These are phyloP conservation scores for Nicotiana paniculata DNA, from an alignment of 257 asterid genomes.

Conservation along the genomic window DNA sequence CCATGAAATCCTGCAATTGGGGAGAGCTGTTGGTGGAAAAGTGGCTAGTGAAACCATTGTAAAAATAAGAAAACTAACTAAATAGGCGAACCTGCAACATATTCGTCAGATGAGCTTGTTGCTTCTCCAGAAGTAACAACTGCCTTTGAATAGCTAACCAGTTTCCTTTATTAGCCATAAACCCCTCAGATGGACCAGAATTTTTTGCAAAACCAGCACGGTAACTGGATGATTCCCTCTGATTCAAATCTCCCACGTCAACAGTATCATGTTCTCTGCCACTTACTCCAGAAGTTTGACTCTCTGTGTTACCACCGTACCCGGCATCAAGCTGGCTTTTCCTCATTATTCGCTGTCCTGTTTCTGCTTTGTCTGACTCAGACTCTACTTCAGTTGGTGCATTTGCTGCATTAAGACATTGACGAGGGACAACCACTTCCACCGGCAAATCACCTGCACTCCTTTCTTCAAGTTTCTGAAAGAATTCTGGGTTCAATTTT, in stretches of 20 bases:
- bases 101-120: constrained; percentile 85
- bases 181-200: constrained; percentile 61
- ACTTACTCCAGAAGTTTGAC: constrained; percentile 31
- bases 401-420: constrained; percentile 54
- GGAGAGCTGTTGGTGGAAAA: constrained; percentile 19
- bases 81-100: constrained; percentile 72
- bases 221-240: constrained; percentile 44
- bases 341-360: constrained; percentile 35
- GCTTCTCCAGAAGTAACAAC: constrained; percentile 78
- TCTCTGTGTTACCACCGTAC: constrained; percentile 30
- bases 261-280: constrained; percentile 27
- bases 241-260: constrained; percentile 41
- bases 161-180: constrained; percentile 61
- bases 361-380: constrained; percentile 35
- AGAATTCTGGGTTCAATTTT: constrained; percentile 89
- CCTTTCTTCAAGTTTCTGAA: constrained; percentile 89
- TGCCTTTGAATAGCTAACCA: constrained; percentile 94
- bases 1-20: constrained; percentile 80
- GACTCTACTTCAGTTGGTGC: constrained; percentile 50
- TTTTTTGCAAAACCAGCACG: constrained; percentile 46
- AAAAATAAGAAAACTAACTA: neutral
- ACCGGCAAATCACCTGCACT: constrained; percentile 82
- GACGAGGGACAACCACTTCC: constrained; percentile 90
- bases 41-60: constrained; percentile 9
- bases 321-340: constrained; percentile 40